Evolutionary conservation across 2,329 filamentous ascomycete genomes (phyloP).

Genomic region (Cladosporium sp.): DNA sequence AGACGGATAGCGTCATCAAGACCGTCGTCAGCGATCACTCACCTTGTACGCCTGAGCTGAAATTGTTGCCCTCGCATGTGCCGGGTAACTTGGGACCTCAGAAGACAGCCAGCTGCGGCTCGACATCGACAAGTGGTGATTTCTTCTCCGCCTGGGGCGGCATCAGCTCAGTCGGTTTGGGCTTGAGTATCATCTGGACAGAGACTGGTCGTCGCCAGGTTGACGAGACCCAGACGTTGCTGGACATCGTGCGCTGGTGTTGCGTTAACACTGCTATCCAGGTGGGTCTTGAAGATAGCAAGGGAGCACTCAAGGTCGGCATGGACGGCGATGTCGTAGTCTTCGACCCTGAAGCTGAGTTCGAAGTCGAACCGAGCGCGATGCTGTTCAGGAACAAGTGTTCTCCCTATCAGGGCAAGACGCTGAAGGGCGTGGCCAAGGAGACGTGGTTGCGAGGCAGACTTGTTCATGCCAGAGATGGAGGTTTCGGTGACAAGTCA

Average conservation of each 20-base stretch:
- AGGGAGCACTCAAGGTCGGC: constrained; percentile 74
- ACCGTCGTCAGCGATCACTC: constrained; percentile 96
- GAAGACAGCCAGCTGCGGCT: constrained; percentile 29
- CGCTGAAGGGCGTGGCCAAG: constrained; percentile 69
- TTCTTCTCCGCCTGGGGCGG: constrained; percentile 98
- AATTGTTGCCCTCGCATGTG: constrained; percentile 74
- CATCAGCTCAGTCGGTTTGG: constrained; percentile 89
- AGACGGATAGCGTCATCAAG: constrained; percentile 73
- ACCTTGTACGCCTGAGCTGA: constrained; percentile 91
- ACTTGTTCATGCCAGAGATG: constrained; percentile 66
- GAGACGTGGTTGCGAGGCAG: constrained; percentile 83
- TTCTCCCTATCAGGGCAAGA: constrained; percentile 81
- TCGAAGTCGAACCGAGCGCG: constrained; percentile 62
- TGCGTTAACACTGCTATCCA: constrained; percentile 82
- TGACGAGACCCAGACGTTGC: constrained; percentile 51
- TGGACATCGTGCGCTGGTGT: constrained; percentile 83
- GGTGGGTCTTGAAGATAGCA: constrained; percentile 75
- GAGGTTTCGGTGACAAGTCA: constrained; percentile 57
- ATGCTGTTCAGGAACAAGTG: constrained; percentile 96
- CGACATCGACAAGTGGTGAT: constrained; percentile 59
- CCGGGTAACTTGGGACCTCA: constrained; percentile 40
- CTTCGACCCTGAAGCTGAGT: constrained; percentile 80
- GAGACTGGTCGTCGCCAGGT: constrained; percentile 61
- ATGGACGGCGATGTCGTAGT: constrained; percentile 90
- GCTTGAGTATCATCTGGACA: constrained; percentile 85